Conservation (phyloP, 2,329 filamentous ascomycete genomes). For the Botrytis medusae region DNA sequence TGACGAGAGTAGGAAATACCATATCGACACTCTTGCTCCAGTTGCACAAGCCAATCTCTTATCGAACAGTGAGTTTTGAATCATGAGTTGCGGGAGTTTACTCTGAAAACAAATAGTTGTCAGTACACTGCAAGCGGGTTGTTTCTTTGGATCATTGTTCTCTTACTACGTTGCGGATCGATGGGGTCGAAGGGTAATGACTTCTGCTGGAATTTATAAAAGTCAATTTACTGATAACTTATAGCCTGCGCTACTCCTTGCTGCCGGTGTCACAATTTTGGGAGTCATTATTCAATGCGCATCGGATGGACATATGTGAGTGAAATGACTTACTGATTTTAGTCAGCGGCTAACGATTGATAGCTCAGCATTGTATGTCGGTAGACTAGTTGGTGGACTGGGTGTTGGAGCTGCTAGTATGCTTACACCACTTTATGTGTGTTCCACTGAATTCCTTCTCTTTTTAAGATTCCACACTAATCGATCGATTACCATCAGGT, state of each 20-base stretch:
- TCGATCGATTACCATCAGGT: constrained; percentile 48
- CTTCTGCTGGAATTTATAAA: neutral
- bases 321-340: too few relatives aligned
- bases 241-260: constrained; percentile 49
- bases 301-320: constrained; percentile 55
- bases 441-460: neutral
- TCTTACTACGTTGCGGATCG: constrained; percentile 44
- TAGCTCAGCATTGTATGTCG: constrained; percentile 61
- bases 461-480: constrained; percentile 38
- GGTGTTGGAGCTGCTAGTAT: constrained; percentile 52
- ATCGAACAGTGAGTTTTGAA: constrained; percentile 46
- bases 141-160: constrained; percentile 62
- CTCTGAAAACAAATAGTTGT: constrained; percentile 49
- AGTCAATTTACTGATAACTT: neutral
- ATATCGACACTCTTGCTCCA: constrained; percentile 39
- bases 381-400: constrained; percentile 54
- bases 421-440: constrained; percentile 39
- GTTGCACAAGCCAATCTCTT: constrained; percentile 50
- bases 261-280: constrained; percentile 56
- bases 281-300: constrained; percentile 65
- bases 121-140: constrained; percentile 68
- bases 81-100: neutral
- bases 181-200: constrained; percentile 33
- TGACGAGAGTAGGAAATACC: constrained; percentile 40
- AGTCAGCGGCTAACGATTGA: neutral